Base-by-base conservation (phyloP, 805 yeast species). In the Saturnispora bothae region DNA sequence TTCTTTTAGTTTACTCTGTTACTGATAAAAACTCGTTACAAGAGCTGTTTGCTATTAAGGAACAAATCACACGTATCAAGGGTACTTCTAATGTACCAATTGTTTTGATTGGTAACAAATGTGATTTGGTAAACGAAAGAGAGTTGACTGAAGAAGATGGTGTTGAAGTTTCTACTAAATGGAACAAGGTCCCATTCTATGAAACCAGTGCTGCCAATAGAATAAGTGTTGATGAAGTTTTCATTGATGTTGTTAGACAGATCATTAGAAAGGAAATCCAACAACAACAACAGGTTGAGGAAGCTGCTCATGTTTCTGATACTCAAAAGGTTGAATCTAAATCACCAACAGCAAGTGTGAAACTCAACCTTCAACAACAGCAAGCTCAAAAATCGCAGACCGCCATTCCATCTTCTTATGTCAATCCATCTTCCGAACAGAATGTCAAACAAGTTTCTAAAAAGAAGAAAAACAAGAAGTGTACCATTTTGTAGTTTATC, bases 131-230 rank as follows among this genome's bases (percentile, higher is more conserved):
- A 7, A 73, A 73, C 17, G 86, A 80, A 48, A 68, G 96, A 43
- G 79, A 70, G n/a, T 68, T 86, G 15, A 64, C 78, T 40, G 81
- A 84, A 4, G 86, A 79, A 42, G 85, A 82, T 47, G 97, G 95
- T 31, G 78, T 83, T 36, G 73, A 73, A 41, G 81, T 85, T 4
- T 83, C 94, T 21, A 81, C 81, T 45, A 73, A 74, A 42, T 83
- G 96, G 94, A 94, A 89, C 14, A 71, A 73, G 50, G 92, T 83
- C 3, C 95, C 95, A 18, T 89, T 88, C 52, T 84, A 85, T 59
- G 95, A 88, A 59, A 80, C 95, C 2, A 78, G 92, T 50, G 97
- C 98, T n/a, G 76, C 84, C 75, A 74, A 78, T 54, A 77, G 80
- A 57, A 78, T 85, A 47, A 84, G 85, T 52, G 94, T 89, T 22